Evolutionary conservation across 495 filamentous ascomycete genomes (phyloP).

Genomic region (Copromyces sp.): DNA sequence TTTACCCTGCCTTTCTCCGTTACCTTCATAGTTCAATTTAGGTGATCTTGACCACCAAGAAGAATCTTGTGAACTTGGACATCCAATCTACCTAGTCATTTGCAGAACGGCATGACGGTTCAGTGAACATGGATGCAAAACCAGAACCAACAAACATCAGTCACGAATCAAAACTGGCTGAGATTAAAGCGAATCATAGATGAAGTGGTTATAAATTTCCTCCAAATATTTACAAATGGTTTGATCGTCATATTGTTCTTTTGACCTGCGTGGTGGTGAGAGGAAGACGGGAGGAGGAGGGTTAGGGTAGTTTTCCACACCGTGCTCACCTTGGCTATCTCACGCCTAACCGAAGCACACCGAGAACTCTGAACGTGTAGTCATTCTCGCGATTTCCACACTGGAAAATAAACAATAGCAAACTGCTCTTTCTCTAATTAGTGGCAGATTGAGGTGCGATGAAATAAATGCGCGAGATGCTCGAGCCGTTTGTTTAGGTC

Average conservation of each 20-base stretch:
- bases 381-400: not conserved
- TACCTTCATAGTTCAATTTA: not conserved
- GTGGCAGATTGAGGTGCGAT: not conserved
- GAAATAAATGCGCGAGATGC: not conserved
- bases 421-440: not conserved
- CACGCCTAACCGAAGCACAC: not conserved
- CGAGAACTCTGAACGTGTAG: not conserved
- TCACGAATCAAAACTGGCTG: not conserved
- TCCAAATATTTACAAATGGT: not conserved
- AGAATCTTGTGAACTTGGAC: not conserved
- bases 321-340: not conserved
- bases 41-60: not conserved
- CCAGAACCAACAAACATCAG: not conserved
- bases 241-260: not conserved
- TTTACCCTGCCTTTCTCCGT: not conserved
- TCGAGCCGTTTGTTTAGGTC: not conserved
- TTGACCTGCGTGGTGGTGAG: not conserved
- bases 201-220: not conserved
- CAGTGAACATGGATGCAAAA: not conserved
- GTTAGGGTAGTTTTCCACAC: not conserved
- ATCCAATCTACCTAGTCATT: not conserved
- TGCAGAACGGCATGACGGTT: not conserved
- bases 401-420: not conserved
- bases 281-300: not conserved
- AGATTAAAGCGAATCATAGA: no score